These are phyloP conservation scores for Dalbergia oliveri DNA, from an alignment of 306 rosid species.

Conservation along the genomic window DNA sequence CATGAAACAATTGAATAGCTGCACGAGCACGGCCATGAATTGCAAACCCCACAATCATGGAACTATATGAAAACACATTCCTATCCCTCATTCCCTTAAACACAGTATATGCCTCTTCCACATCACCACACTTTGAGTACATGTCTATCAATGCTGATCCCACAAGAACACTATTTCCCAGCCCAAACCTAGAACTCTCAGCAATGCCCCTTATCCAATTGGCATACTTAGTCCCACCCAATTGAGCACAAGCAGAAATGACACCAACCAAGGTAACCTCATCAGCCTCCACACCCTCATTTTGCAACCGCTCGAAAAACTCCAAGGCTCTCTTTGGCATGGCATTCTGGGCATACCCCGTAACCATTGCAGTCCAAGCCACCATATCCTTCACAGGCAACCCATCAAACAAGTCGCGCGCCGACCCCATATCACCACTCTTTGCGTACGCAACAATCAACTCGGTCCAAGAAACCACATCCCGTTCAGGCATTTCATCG, in stretches of 20 bases:
- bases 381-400: slow-evolving; percentile 77
- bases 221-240: slow-evolving; percentile 66
- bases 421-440: slow-evolving; percentile 69
- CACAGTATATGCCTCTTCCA: slow-evolving; percentile 68
- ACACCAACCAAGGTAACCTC: slow-evolving; percentile 74
- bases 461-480: slow-evolving; percentile 83
- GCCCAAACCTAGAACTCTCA: slow-evolving; percentile 60
- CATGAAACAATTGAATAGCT: slow-evolving; percentile 73
- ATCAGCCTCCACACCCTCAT: slow-evolving; percentile 61
- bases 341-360: slow-evolving; percentile 82
- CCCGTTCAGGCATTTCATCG: slow-evolving; percentile 82
- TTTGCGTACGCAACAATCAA: slow-evolving; percentile 74
- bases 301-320: slow-evolving; percentile 58
- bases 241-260: slow-evolving; percentile 82
- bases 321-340: slow-evolving; percentile 72
- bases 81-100: slow-evolving; percentile 70
- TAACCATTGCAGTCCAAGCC: slow-evolving; percentile 88
- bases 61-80: slow-evolving; percentile 77
- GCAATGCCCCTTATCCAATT: slow-evolving; percentile 72
- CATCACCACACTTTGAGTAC: slow-evolving; percentile 83
- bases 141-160: slow-evolving; percentile 87
- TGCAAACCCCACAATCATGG: slow-evolving; percentile 88
- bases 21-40: slow-evolving; percentile 69
- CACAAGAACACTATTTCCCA: slow-evolving; percentile 68
- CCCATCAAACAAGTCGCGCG: slow-evolving; percentile 66